These are phyloP conservation scores for Lecanoromycetidae sp. DNA, from an alignment of 2,329 filamentous ascomycete species.

Conservation along the genomic window DNA sequence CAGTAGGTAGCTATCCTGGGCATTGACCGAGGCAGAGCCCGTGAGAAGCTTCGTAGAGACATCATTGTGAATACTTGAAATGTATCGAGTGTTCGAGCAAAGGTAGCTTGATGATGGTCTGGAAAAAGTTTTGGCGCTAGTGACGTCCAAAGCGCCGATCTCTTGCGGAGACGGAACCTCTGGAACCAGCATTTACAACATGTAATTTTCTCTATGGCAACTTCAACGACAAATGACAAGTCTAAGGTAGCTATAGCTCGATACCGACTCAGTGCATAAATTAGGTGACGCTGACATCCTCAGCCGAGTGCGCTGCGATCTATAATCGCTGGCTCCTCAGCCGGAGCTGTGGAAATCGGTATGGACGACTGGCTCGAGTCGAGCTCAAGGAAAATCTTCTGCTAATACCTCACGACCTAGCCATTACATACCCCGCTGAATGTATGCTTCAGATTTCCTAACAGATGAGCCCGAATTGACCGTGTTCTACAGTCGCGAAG, in stretches of 20 bases:
- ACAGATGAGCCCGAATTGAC: constrained; percentile 1
- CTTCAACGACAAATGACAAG: constrained; percentile 9
- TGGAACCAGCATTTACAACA: background rate
- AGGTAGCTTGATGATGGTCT: background rate
- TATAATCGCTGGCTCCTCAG: constrained; percentile 83
- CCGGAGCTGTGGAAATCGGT: constrained; percentile 91
- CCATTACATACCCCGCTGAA: constrained; percentile 89
- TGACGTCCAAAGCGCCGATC: background rate
- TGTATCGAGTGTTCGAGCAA: background rate
- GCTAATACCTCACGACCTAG: too few relatives aligned
- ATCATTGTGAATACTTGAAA: constrained; percentile 46
- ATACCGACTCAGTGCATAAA: too few relatives aligned
- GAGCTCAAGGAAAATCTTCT: too few relatives aligned
- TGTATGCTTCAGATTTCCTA: constrained; percentile 40
- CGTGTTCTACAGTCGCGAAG: constrained; percentile 58
- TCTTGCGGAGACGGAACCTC: background rate
- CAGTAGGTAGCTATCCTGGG: constrained; percentile 45
- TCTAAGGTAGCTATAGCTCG: constrained; percentile 1
- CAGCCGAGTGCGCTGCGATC: constrained; percentile 73
- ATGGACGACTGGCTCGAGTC: constrained; percentile 26
- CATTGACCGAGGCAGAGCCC: constrained; percentile 53
- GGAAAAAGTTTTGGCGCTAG: constrained; percentile 11
- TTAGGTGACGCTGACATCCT: constrained; percentile 32
- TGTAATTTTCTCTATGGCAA: constrained; percentile 4
- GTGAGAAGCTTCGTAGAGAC: constrained; percentile 53